Evolutionary conservation across 1,139 yeast species (phyloP), one percentile per base, ranked within the genome.

Genomic region (Yamadazyma kanchanaburiensis): DNA sequence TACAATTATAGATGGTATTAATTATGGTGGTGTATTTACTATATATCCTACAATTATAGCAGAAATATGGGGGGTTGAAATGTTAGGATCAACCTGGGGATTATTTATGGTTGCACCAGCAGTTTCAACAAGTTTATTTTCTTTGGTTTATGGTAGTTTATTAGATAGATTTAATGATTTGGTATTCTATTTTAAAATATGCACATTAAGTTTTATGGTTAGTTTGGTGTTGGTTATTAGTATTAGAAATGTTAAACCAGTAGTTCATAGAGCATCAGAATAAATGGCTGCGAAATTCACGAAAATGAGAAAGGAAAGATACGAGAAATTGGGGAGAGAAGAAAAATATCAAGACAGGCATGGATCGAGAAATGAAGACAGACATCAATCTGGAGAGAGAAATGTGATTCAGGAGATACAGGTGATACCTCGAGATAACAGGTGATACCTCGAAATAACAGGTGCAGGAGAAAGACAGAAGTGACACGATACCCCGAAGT

Each of bases 61-160:
- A 1, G 67, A 80, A 3, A 74, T 84, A 1, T 91, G 96, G 96
- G 96, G 97, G 0, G 75, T 85, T 21, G 89, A 84, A 33, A 74
- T 86, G 30, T 78, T 91, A 52, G 97, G 97, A 0, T 83, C 95
- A 2, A 83, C 94, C 2, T 91, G 96, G 89, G 97, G 97, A 3
- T 66, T 85, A 18, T 84, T 87, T 49, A 79, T 89, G 76, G 68
- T 86, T 20, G 95, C 95, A 0, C 96, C 97, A 0, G 96, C 97
- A 0, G 43, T 87, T 3, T 96, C 96, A 1, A 71, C 94, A 1
- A 68, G 85, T 5, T 43, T 74, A 1, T 86, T 73, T 48, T 91
- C 95, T 3, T 49, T 84, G 35, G 45, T 80, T 13, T 89, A 83
- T 53, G 96, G 96, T 0, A 51, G 58, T 18, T 61, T 77, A 17